Evolutionary conservation across 1,139 yeast species (phyloP).

Genomic region (Geotrichum fermentans): DNA sequence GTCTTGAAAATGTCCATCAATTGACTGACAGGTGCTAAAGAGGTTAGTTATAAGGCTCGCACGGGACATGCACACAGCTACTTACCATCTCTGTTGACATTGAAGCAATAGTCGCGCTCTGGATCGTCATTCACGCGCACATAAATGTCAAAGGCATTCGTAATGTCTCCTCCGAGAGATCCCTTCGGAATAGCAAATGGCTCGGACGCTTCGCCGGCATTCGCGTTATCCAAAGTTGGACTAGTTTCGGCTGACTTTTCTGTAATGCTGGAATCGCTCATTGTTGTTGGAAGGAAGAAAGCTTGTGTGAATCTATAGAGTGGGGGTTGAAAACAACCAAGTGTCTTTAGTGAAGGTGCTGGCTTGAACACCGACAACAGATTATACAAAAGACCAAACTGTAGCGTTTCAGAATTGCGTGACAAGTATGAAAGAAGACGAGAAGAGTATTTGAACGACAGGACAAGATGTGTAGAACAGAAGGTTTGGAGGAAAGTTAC

Average conservation of each 20-base stretch:
- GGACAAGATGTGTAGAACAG: too few relatives aligned
- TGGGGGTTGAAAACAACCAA: too few relatives aligned
- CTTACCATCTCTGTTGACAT: conserved; percentile 46
- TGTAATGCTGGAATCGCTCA: neutral
- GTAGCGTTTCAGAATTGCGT: too few relatives aligned
- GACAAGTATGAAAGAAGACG: too few relatives aligned
- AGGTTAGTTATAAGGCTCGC: too few relatives aligned
- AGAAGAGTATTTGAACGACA: too few relatives aligned
- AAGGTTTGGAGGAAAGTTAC: too few relatives aligned
- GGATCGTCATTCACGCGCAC: conserved; percentile 77
- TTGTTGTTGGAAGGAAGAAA: neutral
- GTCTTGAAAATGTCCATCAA: conserved; percentile 57
- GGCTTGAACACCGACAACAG: too few relatives aligned
- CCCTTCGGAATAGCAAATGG: neutral
- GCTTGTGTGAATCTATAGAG: too few relatives aligned
- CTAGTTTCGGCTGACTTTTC: neutral
- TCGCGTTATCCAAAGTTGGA: neutral
- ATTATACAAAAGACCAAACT: too few relatives aligned
- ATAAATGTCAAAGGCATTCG: conserved; percentile 53
- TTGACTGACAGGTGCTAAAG: conserved; percentile 51
- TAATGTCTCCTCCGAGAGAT: conserved; percentile 6
- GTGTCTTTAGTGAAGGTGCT: too few relatives aligned
- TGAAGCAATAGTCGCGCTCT: conserved; percentile 89
- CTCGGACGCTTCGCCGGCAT: neutral
- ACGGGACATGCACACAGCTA: too few relatives aligned